Base-by-base conservation (phyloP, 805 yeast genomes). In the Tetrapisispora phaffii region DNA sequence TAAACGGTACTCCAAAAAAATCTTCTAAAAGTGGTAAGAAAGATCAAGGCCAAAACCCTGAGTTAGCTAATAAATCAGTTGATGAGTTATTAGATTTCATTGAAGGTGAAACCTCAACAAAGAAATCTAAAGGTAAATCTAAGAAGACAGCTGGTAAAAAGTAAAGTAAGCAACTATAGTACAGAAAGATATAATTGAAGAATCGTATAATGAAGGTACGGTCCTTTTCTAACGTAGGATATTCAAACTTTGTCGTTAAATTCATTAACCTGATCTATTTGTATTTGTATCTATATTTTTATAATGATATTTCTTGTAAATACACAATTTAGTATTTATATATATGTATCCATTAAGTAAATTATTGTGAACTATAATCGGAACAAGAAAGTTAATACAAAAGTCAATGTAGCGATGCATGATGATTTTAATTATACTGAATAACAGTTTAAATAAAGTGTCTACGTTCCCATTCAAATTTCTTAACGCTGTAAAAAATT, bases 51-150 rank as follows among this genome's bases (percentile, higher is more conserved):
- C 63, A 72, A 33, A 69, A 73, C 52, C 78, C 83, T 16, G 76
- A 74, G 31, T 69, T 84, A 49, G 80, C 84, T 7, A 66, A 70
- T 44, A 74, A 80, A 62, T 77, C 86, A 17, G 74, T 85, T 44
- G 90, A 82, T 44, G 94, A 83, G 48, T 72, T 85, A 47, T 67
- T 85, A 65, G 71, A 72, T 48, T 85, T 78, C 57, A 82, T 85
- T 56, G 82, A 80, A 60, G 58, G 57, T 16, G 62, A 62, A 41
- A 58, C 57, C 5, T 48, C 53, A 29, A 47, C 52, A 42, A 55
- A 55, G 36, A 52, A 55, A 35, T 23, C 47, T 8, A 50, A 51
- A 21, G 48, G 47, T 16, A 59, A 48, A 36, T 36, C 40, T 16
- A 56, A 56, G 47, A 62, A 60, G 49, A 44, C 45, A 24, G 50